phyloP scores from a whole-genome alignment of 148 eudicot genomes.

The Vaccinium myrtillus region DNA sequence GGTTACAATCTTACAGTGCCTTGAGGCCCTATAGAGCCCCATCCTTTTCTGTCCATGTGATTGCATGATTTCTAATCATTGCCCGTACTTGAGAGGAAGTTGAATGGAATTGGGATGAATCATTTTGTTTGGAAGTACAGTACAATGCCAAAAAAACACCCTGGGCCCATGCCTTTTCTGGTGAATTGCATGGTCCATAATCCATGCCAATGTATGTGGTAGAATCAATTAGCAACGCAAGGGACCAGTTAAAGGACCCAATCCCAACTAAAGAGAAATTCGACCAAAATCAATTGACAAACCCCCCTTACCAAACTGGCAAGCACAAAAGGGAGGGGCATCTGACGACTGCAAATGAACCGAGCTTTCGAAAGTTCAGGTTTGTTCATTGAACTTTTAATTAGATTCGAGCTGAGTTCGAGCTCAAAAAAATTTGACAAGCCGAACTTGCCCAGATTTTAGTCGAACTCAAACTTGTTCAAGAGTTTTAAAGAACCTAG shows the following conservation, averaged over 20 bases:
- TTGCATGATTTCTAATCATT: background rate
- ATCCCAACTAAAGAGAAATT: background rate
- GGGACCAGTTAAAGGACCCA: background rate
- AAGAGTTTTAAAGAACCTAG: too few species aligned
- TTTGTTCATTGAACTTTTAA: too few species aligned
- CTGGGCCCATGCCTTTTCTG: background rate
- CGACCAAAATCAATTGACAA: background rate
- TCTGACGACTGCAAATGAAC: too few species aligned
- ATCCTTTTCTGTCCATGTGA: background rate
- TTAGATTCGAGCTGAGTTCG: too few species aligned
- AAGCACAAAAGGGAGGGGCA: background rate
- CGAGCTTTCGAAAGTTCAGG: too few species aligned
- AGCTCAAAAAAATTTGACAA: too few species aligned
- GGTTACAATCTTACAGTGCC: too few species aligned
- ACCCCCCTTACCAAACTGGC: background rate
- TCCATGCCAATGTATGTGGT: background rate
- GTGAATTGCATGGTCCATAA: background rate
- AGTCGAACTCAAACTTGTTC: too few species aligned
- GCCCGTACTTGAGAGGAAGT: background rate
- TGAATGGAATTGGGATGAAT: background rate
- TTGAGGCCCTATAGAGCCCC: too few species aligned
- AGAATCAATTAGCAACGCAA: background rate
- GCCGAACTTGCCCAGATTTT: too few species aligned
- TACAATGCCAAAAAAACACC: background rate
- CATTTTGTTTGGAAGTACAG: background rate